Percentiles rank a stretch among this genome's conserved stretches.
phyloP scores from a whole-genome alignment of 257 asterid genomes.

The Paulownia fortunei region DNA sequence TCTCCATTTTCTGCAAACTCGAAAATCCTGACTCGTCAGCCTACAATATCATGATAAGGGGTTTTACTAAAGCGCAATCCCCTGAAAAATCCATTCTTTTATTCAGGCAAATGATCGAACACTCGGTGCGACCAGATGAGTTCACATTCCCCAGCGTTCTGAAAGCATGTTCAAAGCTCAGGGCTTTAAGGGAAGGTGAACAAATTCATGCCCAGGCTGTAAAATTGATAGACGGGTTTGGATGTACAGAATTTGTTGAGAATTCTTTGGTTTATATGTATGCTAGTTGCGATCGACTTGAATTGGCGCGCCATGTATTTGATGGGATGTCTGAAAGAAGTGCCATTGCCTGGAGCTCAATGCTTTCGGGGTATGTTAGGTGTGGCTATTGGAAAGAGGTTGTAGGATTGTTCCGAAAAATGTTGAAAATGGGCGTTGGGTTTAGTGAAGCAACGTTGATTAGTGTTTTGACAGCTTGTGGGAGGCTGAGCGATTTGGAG shows the following conservation, averaged over 20 bases:
- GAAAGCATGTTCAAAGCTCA: constrained; percentile 49
- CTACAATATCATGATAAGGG: constrained; percentile 56
- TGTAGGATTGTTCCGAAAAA: constrained; percentile 36
- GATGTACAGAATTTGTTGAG: constrained; percentile 34
- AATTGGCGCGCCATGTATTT: constrained; percentile 42
- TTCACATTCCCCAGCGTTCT: constrained; percentile 44
- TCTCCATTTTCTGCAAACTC: constrained; percentile 42
- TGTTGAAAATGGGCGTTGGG: constrained; percentile 31
- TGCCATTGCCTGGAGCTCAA: constrained; percentile 46
- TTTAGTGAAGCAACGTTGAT: constrained; percentile 43
- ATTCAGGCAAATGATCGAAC: constrained; percentile 49
- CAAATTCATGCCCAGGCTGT: constrained; percentile 48
- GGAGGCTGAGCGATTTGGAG: constrained; percentile 47
- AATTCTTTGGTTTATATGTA: constrained; percentile 53
- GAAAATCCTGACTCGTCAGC: constrained; percentile 48
- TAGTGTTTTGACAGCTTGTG: constrained; percentile 55
- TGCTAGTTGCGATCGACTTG: constrained; percentile 40
- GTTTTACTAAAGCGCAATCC: constrained; percentile 33
- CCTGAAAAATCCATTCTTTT: constrained; percentile 44
- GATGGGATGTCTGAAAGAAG: constrained; percentile 47
- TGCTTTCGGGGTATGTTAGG: constrained; percentile 51
- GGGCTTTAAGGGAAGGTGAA: constrained; percentile 47
- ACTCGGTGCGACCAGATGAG: constrained; percentile 39
- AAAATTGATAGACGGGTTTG: constrained; percentile 29
- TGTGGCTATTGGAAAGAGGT: constrained; percentile 44